Evolutionary conservation across 2,329 filamentous ascomycete species (phyloP).

Genomic region (Pseudogymnoascus sp.): DNA sequence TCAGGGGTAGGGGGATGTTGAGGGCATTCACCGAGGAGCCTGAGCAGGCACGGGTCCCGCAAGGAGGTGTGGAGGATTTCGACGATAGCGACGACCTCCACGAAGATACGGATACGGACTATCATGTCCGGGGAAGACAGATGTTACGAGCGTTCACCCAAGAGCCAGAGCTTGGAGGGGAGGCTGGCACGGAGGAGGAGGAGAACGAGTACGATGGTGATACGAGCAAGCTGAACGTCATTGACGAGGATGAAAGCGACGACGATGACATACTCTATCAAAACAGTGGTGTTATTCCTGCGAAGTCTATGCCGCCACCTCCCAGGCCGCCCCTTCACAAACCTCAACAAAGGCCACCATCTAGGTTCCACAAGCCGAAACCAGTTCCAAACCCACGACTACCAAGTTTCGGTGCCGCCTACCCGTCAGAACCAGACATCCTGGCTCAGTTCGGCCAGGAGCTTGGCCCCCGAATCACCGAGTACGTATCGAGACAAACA

Average conservation of each 20-base stretch:
- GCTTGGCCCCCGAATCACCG: slow-evolving; percentile 24
- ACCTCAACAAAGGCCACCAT: background rate
- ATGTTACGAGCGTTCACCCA: background rate
- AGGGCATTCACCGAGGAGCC: slow-evolving; percentile 19
- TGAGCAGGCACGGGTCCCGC: background rate
- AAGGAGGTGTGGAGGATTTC: slow-evolving; percentile 13
- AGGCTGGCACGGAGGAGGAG: background rate
- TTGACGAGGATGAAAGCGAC: background rate
- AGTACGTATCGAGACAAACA: slow-evolving; percentile 23
- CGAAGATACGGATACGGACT: slow-evolving; percentile 16
- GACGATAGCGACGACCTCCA: slow-evolving; percentile 22
- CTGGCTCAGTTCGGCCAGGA: slow-evolving; percentile 24
- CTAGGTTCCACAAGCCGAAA: background rate
- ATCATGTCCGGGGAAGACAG: background rate
- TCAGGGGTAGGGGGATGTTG: slow-evolving; percentile 15
- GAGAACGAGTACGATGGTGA: background rate
- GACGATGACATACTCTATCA: slow-evolving; percentile 9
- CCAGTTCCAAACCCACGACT: background rate
- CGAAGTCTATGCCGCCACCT: background rate
- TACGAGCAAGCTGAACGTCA: background rate
- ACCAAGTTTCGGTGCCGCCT: background rate
- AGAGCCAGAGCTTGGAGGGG: background rate
- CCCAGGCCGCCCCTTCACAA: background rate
- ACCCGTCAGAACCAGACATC: slow-evolving; percentile 25
- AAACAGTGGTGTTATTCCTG: background rate